A percentile compares a stretch with the other conserved stretches of the same genome.
Conservation (phyloP, 345 rosid species). For the Laguncularia racemosa region DNA sequence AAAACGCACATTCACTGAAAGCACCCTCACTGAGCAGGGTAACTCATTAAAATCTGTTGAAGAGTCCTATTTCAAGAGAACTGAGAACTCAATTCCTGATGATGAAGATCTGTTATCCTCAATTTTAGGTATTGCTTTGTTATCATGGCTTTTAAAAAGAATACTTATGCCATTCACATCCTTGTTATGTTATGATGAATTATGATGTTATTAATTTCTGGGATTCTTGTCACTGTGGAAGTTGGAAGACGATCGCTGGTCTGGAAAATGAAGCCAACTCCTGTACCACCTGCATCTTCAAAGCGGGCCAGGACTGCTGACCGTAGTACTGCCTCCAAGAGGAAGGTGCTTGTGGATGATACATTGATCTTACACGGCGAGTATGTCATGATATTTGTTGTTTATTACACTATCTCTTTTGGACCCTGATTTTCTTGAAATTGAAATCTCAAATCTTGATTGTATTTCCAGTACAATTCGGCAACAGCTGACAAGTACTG, state of each 20-base stretch:
- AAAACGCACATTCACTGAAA: constrained; percentile 71
- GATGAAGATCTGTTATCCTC: constrained; percentile 94
- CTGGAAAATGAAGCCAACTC: constrained; percentile 73
- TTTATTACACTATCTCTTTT: neutral
- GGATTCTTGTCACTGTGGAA: constrained; percentile 17
- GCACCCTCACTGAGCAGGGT: constrained; percentile 56
- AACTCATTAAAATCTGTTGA: constrained; percentile 67
- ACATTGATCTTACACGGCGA: constrained; percentile 96
- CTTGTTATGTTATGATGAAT: too few relatives aligned
- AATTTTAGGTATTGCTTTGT: constrained; percentile 59
- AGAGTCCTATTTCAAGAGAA: constrained; percentile 44
- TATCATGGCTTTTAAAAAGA: too few relatives aligned
- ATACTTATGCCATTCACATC: too few relatives aligned
- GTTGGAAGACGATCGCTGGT: constrained; percentile 83
- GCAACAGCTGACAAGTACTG: constrained; percentile 76
- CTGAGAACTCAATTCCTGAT: constrained; percentile 68
- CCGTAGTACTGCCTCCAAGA: constrained; percentile 56
- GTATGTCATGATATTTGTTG: constrained; percentile 42
- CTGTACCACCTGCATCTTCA: constrained; percentile 44
- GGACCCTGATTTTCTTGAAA: neutral
- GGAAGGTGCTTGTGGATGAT: constrained; percentile 95
- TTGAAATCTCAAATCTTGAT: neutral
- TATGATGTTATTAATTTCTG: neutral
- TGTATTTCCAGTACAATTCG: constrained; percentile 54
- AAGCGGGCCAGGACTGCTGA: constrained; percentile 59